Evolutionary conservation across 129 eudicot species (phyloP).

Genomic region (Flaveria sonorensis): DNA sequence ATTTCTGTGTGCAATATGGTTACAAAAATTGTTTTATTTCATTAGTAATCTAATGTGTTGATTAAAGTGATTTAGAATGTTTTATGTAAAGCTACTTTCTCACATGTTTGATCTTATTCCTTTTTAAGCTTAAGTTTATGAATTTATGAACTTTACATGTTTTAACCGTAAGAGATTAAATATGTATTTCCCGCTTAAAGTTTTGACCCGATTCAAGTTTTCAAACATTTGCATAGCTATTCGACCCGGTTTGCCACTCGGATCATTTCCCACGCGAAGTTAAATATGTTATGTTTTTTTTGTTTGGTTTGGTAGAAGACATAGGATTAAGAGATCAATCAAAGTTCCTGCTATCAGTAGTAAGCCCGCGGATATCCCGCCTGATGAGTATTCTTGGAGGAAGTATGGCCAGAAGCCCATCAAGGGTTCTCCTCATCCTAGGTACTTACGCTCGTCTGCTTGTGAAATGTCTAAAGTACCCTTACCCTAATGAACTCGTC

Average conservation of each 20-base stretch:
- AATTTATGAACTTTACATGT: not conserved
- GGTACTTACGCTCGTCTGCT: slow-evolving; percentile 44
- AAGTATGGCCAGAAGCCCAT: slow-evolving; percentile 98
- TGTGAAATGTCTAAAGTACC: not conserved
- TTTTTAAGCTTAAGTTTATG: not conserved
- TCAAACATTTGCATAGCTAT: not conserved
- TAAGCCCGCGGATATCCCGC: slow-evolving; percentile 97
- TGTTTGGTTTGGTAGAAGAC: slow-evolving; percentile 58
- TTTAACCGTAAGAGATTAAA: not conserved
- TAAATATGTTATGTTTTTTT: not conserved
- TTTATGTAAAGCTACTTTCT: not conserved
- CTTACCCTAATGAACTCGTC: not conserved
- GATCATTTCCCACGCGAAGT: slow-evolving; percentile 40
- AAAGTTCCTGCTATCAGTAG: slow-evolving; percentile 95
- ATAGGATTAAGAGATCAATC: slow-evolving; percentile 82
- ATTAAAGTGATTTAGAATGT: not conserved
- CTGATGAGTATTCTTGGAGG: slow-evolving; percentile 98
- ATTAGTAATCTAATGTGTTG: not conserved
- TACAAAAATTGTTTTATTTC: not conserved
- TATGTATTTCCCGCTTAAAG: not conserved
- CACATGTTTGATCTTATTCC: not conserved
- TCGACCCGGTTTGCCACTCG: not conserved
- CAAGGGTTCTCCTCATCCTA: slow-evolving; percentile 98
- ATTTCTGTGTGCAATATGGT: not conserved
- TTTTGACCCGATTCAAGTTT: not conserved